A percentile compares a stretch with the other conserved stretches of the same genome.
phyloP scores from a whole-genome alignment of 2,329 filamentous ascomycete genomes.

The Calonectria pteridis region DNA sequence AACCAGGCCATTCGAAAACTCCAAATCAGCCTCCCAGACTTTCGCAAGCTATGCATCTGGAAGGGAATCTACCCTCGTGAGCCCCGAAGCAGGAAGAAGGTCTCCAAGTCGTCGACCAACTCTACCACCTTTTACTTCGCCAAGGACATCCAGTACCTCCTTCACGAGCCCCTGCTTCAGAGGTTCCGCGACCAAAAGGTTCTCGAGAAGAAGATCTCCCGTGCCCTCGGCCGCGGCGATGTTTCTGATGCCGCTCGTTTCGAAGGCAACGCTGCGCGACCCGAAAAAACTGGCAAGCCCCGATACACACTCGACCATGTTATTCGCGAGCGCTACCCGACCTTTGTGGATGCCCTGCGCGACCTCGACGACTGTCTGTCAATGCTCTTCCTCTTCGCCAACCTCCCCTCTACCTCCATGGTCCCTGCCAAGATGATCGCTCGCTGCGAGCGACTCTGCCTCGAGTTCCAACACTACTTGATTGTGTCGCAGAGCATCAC shows the following conservation, averaged over 20 bases:
- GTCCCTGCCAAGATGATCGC: constrained; percentile 97
- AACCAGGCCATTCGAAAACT: constrained; percentile 98
- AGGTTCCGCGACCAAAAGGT: constrained; percentile 98
- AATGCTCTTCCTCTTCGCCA: constrained; percentile 97
- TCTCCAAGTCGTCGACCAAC: constrained; percentile 87
- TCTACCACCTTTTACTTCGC: constrained; percentile 93
- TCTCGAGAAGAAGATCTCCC: constrained; percentile 96
- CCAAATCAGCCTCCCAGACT: constrained; percentile 96
- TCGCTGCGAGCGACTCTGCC: constrained; percentile 90
- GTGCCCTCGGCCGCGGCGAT: constrained; percentile 91
- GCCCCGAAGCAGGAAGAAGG: constrained; percentile 97
- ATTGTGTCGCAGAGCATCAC: constrained; percentile 91
- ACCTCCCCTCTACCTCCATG: constrained; percentile 88
- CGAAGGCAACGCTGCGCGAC: constrained; percentile 85
- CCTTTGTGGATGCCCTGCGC: constrained; percentile 92
- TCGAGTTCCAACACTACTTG: constrained; percentile 98
- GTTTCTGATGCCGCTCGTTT: constrained; percentile 88
- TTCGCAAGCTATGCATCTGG: constrained; percentile 98
- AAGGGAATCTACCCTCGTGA: constrained; percentile 99
- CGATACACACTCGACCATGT: constrained; percentile 95
- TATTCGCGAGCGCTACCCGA: constrained; percentile 97
- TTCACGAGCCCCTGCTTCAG: constrained; percentile 92
- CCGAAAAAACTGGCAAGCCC: constrained; percentile 92
- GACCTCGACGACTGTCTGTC: constrained; percentile 97
- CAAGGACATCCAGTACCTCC: constrained; percentile 98